Conservation (phyloP, 495 filamentous ascomycete species). For the Talaromyces wortmannii region DNA sequence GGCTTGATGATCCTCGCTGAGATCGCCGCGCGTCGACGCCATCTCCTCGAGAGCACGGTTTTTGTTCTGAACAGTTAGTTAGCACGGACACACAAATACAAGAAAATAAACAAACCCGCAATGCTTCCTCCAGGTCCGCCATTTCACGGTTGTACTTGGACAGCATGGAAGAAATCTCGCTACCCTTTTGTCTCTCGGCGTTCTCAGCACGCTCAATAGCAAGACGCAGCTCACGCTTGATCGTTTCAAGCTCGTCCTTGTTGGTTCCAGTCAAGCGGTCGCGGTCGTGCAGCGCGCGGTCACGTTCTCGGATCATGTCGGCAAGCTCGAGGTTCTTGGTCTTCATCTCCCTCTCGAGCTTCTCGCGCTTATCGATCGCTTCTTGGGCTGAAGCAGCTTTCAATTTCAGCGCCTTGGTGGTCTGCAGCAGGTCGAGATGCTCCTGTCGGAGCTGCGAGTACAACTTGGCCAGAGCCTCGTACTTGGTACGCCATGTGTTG, state of each 20-base stretch:
- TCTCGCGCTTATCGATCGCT: slow-evolving; percentile 90
- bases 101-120: slow-evolving; percentile 45
- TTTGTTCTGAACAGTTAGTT: slow-evolving; percentile 50
- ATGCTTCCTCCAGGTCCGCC: slow-evolving; percentile 87
- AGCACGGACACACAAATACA: slow-evolving; percentile 8
- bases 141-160: slow-evolving; percentile 95
- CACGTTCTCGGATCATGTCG: slow-evolving; percentile 96
- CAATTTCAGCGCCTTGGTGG: slow-evolving; percentile 90
- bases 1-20: slow-evolving; percentile 76
- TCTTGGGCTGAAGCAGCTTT: slow-evolving; percentile 96
- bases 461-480: slow-evolving; percentile 91
- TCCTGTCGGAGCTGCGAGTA: slow-evolving; percentile 95
- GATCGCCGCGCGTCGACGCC: slow-evolving; percentile 67
- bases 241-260: slow-evolving; percentile 89
- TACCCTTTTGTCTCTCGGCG: slow-evolving; percentile 84
- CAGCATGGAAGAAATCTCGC: slow-evolving; percentile 88
- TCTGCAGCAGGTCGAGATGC: slow-evolving; percentile 89
- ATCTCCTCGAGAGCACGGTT: slow-evolving; percentile 81
- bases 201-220: slow-evolving; percentile 91
- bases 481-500: slow-evolving; percentile 95
- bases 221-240: slow-evolving; percentile 93
- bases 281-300: slow-evolving; percentile 88
- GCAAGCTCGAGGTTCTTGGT: slow-evolving; percentile 97
- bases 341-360: slow-evolving; percentile 94
- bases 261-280: slow-evolving; percentile 79